These are phyloP conservation scores for Mycosphaerella sp. DNA, from an alignment of 2,329 filamentous ascomycete genomes.

Conservation along the genomic window DNA sequence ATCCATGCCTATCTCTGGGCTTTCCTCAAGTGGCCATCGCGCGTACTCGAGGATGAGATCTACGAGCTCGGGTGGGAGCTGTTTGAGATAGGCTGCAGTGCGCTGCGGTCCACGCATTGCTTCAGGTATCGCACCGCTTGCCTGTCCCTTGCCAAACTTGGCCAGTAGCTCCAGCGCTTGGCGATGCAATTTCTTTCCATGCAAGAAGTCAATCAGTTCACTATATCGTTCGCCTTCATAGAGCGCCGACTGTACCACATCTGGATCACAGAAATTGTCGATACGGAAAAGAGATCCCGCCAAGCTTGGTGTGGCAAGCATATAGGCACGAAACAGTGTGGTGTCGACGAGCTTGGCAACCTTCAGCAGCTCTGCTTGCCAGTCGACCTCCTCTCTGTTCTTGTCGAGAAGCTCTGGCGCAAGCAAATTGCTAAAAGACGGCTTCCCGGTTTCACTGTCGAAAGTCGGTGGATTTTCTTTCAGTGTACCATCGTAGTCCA, in stretches of 20 bases:
- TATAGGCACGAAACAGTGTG: slow-evolving; percentile 87
- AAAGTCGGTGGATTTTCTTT: slow-evolving; percentile 48
- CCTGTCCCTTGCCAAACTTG: slow-evolving; percentile 62
- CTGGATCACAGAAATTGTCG: slow-evolving; percentile 93
- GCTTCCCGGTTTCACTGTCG: slow-evolving; percentile 39
- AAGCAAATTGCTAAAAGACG: slow-evolving; percentile 40
- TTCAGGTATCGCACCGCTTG: slow-evolving; percentile 41
- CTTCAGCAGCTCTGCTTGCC: slow-evolving; percentile 63
- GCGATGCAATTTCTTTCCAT: slow-evolving; percentile 87
- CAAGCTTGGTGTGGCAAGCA: slow-evolving; percentile 80
- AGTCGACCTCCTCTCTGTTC: slow-evolving; percentile 45
- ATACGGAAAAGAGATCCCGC: slow-evolving; percentile 89
- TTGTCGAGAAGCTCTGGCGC: slow-evolving; percentile 25
- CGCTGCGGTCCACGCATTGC: slow-evolving; percentile 72
- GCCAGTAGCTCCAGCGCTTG: slow-evolving; percentile 76
- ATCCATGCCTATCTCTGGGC: slow-evolving; percentile 76
- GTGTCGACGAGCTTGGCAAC: slow-evolving; percentile 87
- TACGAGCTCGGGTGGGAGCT: slow-evolving; percentile 76
- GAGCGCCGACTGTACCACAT: slow-evolving; percentile 87
- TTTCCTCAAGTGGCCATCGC: slow-evolving; percentile 72
- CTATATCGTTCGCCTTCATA: slow-evolving; percentile 83
- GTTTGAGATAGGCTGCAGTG: slow-evolving; percentile 86
- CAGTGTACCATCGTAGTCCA: slow-evolving; percentile 53
- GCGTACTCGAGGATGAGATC: slow-evolving; percentile 88
- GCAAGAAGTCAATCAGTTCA: slow-evolving; percentile 94